Percentiles rank a stretch among this genome's conserved stretches.
Conservation (phyloP, 2,329 filamentous ascomycete genomes). For the Penicillium sp. region DNA sequence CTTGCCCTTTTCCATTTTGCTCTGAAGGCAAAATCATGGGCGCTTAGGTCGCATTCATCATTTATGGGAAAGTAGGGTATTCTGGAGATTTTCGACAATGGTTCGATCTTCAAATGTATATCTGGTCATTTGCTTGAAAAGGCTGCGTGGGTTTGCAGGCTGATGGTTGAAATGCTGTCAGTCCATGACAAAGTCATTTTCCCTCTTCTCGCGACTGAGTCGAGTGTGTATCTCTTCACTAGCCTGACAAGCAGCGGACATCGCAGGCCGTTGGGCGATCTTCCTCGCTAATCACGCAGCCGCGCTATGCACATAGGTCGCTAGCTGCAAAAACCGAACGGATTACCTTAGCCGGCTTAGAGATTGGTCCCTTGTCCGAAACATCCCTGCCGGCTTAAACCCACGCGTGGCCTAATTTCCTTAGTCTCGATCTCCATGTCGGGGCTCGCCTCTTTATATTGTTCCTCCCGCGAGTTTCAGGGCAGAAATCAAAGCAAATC, state of each 20-base stretch:
- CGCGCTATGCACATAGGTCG: neutral
- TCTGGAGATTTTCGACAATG: neutral
- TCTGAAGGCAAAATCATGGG: neutral
- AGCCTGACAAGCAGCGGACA: neutral
- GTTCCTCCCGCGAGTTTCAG: too few species aligned
- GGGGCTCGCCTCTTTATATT: neutral
- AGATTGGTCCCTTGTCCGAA: neutral
- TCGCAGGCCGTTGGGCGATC: neutral
- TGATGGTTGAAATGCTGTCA: neutral
- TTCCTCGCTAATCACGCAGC: neutral
- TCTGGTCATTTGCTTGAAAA: neutral
- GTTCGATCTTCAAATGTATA: neutral
- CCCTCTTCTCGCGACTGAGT: neutral
- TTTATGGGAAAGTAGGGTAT: neutral
- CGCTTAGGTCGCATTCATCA: neutral
- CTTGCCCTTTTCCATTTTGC: neutral
- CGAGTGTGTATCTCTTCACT: neutral
- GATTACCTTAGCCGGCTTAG: neutral
- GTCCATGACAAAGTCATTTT: neutral
- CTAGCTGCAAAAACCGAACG: neutral
- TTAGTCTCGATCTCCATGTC: neutral
- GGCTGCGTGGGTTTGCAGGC: neutral
- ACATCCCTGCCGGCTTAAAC: slow-evolving; percentile 4
- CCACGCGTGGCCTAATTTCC: neutral
- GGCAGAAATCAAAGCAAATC: neutral